Evolutionary conservation across 2,329 filamentous ascomycete species (phyloP).

Genomic region (Fusarium nanum): DNA sequence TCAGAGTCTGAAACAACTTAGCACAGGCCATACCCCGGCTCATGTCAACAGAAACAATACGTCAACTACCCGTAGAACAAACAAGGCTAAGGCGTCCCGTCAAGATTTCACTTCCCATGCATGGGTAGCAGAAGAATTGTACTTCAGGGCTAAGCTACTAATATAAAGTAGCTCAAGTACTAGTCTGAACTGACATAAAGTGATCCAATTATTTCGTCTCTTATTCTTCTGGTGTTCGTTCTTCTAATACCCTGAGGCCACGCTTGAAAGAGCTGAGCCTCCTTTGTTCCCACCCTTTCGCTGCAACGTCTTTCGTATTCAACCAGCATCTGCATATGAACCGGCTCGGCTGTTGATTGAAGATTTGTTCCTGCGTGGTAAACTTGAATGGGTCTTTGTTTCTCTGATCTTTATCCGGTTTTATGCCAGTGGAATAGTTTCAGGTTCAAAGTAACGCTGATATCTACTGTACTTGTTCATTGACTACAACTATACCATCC

Average conservation of each 20-base stretch:
- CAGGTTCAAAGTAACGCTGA: neutral
- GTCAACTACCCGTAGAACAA: constrained; percentile 5
- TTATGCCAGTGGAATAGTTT: neutral
- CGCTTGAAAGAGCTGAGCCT: constrained; percentile 20
- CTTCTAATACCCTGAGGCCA: neutral
- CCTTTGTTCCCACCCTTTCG: constrained; percentile 29
- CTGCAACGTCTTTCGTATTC: constrained; percentile 40
- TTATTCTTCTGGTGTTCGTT: neutral
- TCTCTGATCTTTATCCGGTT: neutral
- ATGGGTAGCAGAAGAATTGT: neutral
- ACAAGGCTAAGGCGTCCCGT: constrained; percentile 5
- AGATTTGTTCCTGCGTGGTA: constrained; percentile 8
- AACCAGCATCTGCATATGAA: neutral
- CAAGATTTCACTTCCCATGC: constrained; percentile 19
- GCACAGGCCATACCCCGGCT: constrained; percentile 36
- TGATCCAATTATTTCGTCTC: neutral
- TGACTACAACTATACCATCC: neutral
- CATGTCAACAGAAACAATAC: constrained; percentile 28
- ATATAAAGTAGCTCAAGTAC: neutral
- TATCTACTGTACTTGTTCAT: neutral
- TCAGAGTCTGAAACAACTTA: constrained; percentile 16
- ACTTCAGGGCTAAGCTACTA: neutral
- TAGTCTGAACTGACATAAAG: neutral
- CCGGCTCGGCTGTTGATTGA: neutral
- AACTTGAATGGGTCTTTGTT: neutral